These are phyloP conservation scores for Phaffia tasmanica DNA, from an alignment of 768 basidiomycete species.

Conservation along the genomic window DNA sequence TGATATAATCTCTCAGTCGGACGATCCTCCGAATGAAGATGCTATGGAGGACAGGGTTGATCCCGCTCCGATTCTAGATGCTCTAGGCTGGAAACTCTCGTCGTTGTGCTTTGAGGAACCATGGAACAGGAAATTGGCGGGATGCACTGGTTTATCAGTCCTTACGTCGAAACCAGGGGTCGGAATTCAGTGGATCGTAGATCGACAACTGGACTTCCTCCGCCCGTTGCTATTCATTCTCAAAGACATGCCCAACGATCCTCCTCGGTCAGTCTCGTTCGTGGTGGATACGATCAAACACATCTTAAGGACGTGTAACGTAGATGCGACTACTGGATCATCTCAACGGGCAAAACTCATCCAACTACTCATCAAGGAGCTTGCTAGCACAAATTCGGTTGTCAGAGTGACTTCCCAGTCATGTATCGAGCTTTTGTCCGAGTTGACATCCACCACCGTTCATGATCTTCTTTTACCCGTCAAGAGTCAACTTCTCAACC, in stretches of 20 bases:
- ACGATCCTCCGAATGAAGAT: constrained; percentile 4
- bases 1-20: constrained; percentile 41
- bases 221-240: constrained; percentile 81
- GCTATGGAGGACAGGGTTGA: constrained; percentile 16
- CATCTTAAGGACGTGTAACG: constrained; percentile 36
- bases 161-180: constrained; percentile 61
- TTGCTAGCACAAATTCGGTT: constrained; percentile 71
- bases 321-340: constrained; percentile 29
- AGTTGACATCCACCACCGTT: constrained; percentile 57
- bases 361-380: constrained; percentile 52
- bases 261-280: constrained; percentile 67
- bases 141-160: constrained; percentile 71
- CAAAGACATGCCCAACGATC: constrained; percentile 85
- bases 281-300: constrained; percentile 60
- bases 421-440: constrained; percentile 65
- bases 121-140: constrained; percentile 81
- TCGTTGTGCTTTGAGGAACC: constrained; percentile 81
- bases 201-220: constrained; percentile 79
- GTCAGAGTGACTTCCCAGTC: constrained; percentile 75
- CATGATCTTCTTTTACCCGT: constrained; percentile 68
- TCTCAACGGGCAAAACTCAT: constrained; percentile 39
- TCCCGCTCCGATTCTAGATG: constrained; percentile 51
- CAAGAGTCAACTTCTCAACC: constrained; percentile 73
- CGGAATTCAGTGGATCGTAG: constrained; percentile 65
- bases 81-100: constrained; percentile 69